Percentiles rank a stretch among this genome's conserved stretches.
Conservation (phyloP, 306 rosid genomes). For the Cucurbita argyrosperma region DNA sequence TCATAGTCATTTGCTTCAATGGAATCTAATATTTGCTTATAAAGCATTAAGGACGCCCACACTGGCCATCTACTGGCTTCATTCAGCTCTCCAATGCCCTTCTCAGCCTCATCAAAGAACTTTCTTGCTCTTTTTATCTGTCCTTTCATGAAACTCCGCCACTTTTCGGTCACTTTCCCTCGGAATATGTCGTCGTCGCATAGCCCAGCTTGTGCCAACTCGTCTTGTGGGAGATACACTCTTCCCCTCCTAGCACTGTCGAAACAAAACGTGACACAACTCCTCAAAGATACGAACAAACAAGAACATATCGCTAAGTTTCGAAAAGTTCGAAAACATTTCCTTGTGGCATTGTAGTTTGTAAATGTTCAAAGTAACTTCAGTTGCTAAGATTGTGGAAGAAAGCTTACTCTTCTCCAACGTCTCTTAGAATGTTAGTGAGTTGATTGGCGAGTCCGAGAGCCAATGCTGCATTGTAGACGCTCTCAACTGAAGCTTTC, state of each 20-base stretch:
- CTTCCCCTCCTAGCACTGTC: slow-evolving; percentile 89
- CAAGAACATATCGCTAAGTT: neutral
- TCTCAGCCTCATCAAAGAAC: slow-evolving; percentile 90
- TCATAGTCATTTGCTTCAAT: slow-evolving; percentile 93
- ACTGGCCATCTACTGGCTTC: slow-evolving; percentile 95
- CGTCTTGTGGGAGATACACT: slow-evolving; percentile 88
- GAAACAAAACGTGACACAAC: neutral
- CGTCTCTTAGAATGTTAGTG: slow-evolving; percentile 92
- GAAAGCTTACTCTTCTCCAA: slow-evolving; percentile 88
- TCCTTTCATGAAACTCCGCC: slow-evolving; percentile 80
- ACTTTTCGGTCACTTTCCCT: slow-evolving; percentile 63
- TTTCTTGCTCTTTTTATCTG: slow-evolving; percentile 79
- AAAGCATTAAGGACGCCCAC: slow-evolving; percentile 67
- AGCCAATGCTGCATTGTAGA: slow-evolving; percentile 83
- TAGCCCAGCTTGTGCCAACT: slow-evolving; percentile 68
- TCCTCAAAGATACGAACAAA: neutral
- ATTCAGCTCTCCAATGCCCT: slow-evolving; percentile 61
- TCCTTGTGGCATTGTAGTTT: neutral
- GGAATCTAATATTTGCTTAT: slow-evolving; percentile 69
- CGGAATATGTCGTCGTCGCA: slow-evolving; percentile 64
- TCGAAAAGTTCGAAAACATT: neutral
- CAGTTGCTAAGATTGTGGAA: neutral
- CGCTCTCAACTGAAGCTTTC: slow-evolving; percentile 61
- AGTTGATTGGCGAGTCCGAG: slow-evolving; percentile 97
- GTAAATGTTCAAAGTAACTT: neutral